Evolutionary conservation across 768 basidiomycete species (phyloP), one percentile per base, ranked within the genome.

Genomic region (Panellus pusillus): DNA sequence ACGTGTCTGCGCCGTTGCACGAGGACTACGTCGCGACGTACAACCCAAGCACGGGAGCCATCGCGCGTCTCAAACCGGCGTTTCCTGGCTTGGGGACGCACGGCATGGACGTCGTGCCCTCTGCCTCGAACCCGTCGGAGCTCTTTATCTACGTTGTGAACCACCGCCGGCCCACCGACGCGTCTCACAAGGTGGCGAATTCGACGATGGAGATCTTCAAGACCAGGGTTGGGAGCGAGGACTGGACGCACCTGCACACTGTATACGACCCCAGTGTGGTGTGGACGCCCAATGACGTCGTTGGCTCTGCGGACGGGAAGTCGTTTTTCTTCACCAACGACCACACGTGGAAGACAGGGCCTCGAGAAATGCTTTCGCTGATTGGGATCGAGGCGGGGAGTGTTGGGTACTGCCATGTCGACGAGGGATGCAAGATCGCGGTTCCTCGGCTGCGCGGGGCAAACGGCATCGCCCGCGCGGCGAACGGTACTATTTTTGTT

Each of bases 261-360:
- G 70, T 88, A 18, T 66, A 76, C 38, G 77, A 84, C 61, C 70
- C 76, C 14, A 65, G 79, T 12, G 74, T 90, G 27, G 42, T 76
- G 7, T 80, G 84, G 9, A 88, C 88, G 4, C 90, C 89, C 61
- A 87, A 89, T 61, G 49, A 89, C 15, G 78, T 82, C n/a, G 86
- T 87, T 17, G 76, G 74, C 28, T 65, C 79, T 2, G 83, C 32
- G 3, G 32, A 87, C 57, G 84, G 84, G 20, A 73, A 78, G 55
- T 79, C 78, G 37, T 82, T 89, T 54, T 81, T 80, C 64, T 80
- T 89, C 64, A 85, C 86, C 37, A 90, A 90, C 61, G 85, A 87
- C 52, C 74, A 82, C 55, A 72, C 73, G 15, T 64, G 61, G 38
- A 87, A 86, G 70, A 65, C 74, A 19, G 79, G 82, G 47, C 57